Conservation (phyloP, 139 green algal species). For the Coelastrella sp. region DNA sequence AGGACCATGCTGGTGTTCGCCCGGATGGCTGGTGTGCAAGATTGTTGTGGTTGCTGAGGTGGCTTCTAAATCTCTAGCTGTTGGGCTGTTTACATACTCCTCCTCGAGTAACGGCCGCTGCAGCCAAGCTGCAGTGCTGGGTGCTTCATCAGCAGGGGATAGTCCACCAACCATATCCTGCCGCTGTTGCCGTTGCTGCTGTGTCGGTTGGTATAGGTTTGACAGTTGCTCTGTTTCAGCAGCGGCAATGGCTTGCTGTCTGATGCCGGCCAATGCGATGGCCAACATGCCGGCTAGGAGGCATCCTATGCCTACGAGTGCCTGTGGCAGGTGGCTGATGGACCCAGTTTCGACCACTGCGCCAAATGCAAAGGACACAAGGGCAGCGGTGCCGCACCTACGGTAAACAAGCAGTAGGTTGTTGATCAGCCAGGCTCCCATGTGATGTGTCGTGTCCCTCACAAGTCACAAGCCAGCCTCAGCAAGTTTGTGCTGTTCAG, state of each 20-base stretch:
- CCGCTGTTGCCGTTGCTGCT: not conserved
- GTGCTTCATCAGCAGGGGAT: no score
- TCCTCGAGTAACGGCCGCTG: not conserved
- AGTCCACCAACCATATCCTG: no score
- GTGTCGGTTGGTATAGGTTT: not conserved
- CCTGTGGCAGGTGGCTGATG: not conserved
- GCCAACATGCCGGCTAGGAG: not conserved
- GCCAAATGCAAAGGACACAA: slow-evolving; percentile 27
- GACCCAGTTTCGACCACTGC: slow-evolving; percentile 3
- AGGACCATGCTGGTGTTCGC: not conserved
- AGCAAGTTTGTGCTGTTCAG: not conserved
- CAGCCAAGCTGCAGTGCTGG: not conserved
- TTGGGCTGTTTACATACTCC: not conserved
- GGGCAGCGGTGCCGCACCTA: slow-evolving; percentile 26
- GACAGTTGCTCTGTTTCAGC: not conserved
- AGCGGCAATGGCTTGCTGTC: slow-evolving; percentile 8
- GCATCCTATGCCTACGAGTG: not conserved
- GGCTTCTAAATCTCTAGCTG: no score
- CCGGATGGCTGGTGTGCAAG: no score
- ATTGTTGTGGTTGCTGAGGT: no score
- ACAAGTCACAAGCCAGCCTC: not conserved
- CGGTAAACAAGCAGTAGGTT: no score
- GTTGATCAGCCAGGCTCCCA: no score
- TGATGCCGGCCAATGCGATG: not conserved
- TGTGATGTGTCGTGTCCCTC: no score